A percentile compares a stretch with the other conserved stretches of the same genome.
These are phyloP conservation scores for Trypanosoma rangeli DNA, from an alignment of 208 protist genomes.

Conservation along the genomic window DNA sequence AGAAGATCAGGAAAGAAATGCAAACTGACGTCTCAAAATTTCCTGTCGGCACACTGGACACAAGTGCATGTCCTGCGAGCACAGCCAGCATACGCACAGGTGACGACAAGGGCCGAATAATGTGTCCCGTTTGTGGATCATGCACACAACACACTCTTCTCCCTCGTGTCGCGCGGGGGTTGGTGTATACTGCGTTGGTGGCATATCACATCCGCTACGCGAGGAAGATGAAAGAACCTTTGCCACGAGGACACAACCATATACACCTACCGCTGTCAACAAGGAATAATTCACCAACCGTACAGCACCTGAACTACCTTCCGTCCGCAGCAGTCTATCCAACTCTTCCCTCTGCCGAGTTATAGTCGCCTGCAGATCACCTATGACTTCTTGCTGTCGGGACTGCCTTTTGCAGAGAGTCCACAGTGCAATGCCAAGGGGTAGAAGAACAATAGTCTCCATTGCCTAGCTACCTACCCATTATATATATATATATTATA, in stretches of 20 bases:
- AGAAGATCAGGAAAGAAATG: constrained; percentile 44
- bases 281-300: constrained; percentile 7
- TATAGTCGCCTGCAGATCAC: constrained; percentile 58
- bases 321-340: constrained; percentile 33
- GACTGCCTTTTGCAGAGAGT: constrained; percentile 47
- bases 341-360: constrained; percentile 59
- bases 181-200: constrained; percentile 56
- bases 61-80: constrained; percentile 30
- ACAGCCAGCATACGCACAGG: constrained; percentile 70
- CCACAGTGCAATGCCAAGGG: constrained; percentile 57
- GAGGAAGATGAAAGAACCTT: constrained; percentile 1
- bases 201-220: constrained; percentile 27
- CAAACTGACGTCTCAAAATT: constrained; percentile 51
- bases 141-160: constrained; percentile 74
- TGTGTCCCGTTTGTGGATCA: constrained; percentile 61
- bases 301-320: background rate
- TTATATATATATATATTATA: constrained; percentile 13
- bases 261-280: constrained; percentile 2
- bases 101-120: constrained; percentile 73
- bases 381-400: constrained; percentile 62
- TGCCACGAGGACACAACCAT: constrained; percentile 7
- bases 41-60: constrained; percentile 56
- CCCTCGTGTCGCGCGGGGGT: constrained; percentile 40
- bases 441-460: constrained; percentile 45
- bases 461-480: too few relatives aligned